Base-by-base conservation (phyloP, 78 protist genomes). In the Paulinella micropora region DNA sequence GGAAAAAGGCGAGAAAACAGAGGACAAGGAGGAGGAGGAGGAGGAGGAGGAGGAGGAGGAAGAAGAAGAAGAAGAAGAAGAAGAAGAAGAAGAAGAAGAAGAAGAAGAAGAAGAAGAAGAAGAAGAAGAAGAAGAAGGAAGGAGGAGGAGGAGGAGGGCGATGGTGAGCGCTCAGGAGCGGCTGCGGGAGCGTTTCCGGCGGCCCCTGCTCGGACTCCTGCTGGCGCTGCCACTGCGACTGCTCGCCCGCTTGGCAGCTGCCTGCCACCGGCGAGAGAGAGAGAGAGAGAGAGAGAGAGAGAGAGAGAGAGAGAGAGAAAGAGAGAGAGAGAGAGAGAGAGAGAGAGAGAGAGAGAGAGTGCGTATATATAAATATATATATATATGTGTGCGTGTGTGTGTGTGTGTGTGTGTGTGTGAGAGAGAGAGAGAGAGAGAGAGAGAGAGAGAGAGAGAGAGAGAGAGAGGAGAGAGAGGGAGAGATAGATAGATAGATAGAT, bases 281-380 rank as follows among this genome's bases (percentile, higher is more conserved):
- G n/a, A n/a, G n/a, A n/a, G n/a, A n/a, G n/a, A n/a, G n/a, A 82
- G 86, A 31, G 86, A 82, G 86, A 82, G 86, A 31, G 86, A 82
- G 86, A 82, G 86, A 31, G 86, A 82, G 86, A 82, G 86, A 31
- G 86, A 82, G 86, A 82, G 86, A 31, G 86, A 82, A 36, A 82
- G 86, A 31, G 86, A 82, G 86, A 82, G 86, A 31, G 86, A 82
- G 86, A 82, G 86, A 31, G 86, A 82, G 86, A 82, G 86, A 31
- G 86, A 82, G 86, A 82, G 86, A 31, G 86, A 82, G 86, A 36
- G 86, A 31, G 86, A n/a, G n/a, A n/a, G n/a, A n/a, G n/a, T n/a
- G n/a, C n/a, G n/a, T n/a, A n/a, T n/a, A n/a, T n/a, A n/a, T 15
- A 31, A 37, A 31, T 32, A 36, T 15, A 36, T 34, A 31, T 28